Base-by-base conservation (phyloP, 306 rosid genomes). In the Sphenostylis stenocarpa region DNA sequence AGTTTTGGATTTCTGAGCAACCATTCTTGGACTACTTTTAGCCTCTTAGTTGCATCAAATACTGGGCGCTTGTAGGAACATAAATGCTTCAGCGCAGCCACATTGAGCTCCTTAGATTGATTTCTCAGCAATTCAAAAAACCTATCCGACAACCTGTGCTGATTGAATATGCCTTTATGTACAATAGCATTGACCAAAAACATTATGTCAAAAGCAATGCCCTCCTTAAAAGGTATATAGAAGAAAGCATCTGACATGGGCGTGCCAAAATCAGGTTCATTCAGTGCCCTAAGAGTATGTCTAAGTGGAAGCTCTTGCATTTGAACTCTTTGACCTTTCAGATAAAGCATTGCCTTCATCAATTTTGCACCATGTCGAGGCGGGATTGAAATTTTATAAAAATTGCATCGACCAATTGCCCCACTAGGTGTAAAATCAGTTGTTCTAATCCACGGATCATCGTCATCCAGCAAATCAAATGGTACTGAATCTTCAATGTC, bases 381-480 rank as follows among this genome's bases (percentile, higher is more conserved):
- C 57, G 95, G 95, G 65, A 91, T 87, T 63, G 89, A 87, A 67
- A 93, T 81, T 76, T 77, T 85, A 72, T 91, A 93, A 41, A 68
- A 88, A 83, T 67, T 82, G 80, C 98, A 91, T 33, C 95, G 93
- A 73, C 96, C 96, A 56, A 93, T 70, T 28, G 98, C 93, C 58
- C 98, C 98, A 80, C 81, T 86, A n/a, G 81, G 83, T n/a, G 95
- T 93, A 83, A 93, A 91, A 86, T 93, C 98, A 1, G 96, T 91
- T 61, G 96, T 88, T 80, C 98, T 82, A 70, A 91, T 89, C 98
- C 98, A 93, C 13, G 98, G 96, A 88, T 93, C 98, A 76, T 93
- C 96, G 28, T 93, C 98, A 73, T 93, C 98, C 81, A 93, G 69
- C 78, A 89, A 65, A 83, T 91, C 88, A 81, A 73, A 89, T 16